Evolutionary conservation across 2,329 filamentous ascomycete species (phyloP).

Genomic region (Aspergillus glaucus): DNA sequence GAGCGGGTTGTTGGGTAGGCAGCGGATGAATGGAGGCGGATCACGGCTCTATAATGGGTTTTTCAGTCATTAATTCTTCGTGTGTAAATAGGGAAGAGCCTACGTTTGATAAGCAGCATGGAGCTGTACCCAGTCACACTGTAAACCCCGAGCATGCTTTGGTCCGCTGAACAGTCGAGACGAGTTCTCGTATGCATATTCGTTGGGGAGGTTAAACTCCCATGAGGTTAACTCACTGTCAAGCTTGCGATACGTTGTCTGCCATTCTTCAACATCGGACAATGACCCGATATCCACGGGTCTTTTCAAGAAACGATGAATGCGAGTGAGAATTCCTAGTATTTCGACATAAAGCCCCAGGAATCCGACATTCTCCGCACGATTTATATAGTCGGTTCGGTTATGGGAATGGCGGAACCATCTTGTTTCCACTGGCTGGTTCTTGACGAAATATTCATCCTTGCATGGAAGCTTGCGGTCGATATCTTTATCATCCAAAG

Average conservation of each 20-base stretch:
- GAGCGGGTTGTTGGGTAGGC: constrained; percentile 87
- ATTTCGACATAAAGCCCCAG: constrained; percentile 91
- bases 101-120: constrained; percentile 83
- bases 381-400: constrained; percentile 57
- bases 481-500: constrained; percentile 81
- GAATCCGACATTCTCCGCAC: constrained; percentile 74
- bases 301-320: constrained; percentile 81
- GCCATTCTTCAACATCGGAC: constrained; percentile 83
- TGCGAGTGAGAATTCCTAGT: constrained; percentile 75
- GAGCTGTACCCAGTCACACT: constrained; percentile 83
- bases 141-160: constrained; percentile 61
- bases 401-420: constrained; percentile 61
- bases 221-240: constrained; percentile 73
- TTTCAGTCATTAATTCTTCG: not conserved
- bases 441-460: constrained; percentile 78
- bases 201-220: constrained; percentile 75
- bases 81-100: constrained; percentile 23
- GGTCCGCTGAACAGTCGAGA: constrained; percentile 64
- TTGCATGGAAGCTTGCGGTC: constrained; percentile 80
- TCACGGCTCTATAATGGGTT: constrained; percentile 59
- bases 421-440: constrained; percentile 74
- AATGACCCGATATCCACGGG: constrained; percentile 82
- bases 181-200: constrained; percentile 70
- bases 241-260: constrained; percentile 76
- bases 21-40: constrained; percentile 83